Percentiles rank a stretch among this genome's conserved stretches.
Evolutionary conservation across 345 rosid genomes (phyloP).

Genomic region (Gossypium herbaceum): DNA sequence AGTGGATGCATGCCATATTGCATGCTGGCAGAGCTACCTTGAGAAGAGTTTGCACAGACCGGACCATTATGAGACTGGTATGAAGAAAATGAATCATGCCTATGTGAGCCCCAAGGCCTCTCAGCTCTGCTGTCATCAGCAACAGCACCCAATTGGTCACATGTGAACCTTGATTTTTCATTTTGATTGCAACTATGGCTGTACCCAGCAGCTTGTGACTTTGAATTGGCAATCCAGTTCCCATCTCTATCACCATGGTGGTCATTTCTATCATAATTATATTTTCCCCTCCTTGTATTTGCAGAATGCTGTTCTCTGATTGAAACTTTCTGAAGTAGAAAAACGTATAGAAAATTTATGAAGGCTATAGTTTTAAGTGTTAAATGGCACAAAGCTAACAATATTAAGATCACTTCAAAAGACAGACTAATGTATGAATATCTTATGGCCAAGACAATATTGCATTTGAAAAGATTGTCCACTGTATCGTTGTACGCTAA

Average conservation of each 20-base stretch:
- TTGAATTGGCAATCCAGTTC: conserved; percentile 63
- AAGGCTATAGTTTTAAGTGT: not conserved
- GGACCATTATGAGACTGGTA: conserved; percentile 69
- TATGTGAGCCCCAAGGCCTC: conserved; percentile 61
- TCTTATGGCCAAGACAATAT: not conserved
- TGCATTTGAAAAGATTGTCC: not conserved
- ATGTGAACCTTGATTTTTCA: conserved; percentile 53
- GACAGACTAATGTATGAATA: not conserved
- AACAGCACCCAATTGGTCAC: conserved; percentile 38
- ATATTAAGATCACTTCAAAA: not conserved
- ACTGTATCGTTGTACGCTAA: not conserved
- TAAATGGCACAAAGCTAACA: not conserved
- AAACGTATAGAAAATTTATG: not conserved
- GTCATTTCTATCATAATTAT: conserved; percentile 69
- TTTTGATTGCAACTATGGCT: conserved; percentile 51
- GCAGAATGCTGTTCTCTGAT: conserved; percentile 28
- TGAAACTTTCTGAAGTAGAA: conserved; percentile 20
- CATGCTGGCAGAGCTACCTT: conserved; percentile 47
- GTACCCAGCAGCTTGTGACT: conserved; percentile 63
- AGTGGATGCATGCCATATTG: conserved; percentile 67
- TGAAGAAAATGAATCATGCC: conserved; percentile 50
- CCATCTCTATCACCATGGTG: conserved; percentile 75
- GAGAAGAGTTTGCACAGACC: conserved; percentile 42
- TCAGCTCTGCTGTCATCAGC: conserved; percentile 52
- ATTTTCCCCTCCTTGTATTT: conserved; percentile 64